phyloP scores from a whole-genome alignment of 75 land plant species.

The Cunninghamia lanceolata region DNA sequence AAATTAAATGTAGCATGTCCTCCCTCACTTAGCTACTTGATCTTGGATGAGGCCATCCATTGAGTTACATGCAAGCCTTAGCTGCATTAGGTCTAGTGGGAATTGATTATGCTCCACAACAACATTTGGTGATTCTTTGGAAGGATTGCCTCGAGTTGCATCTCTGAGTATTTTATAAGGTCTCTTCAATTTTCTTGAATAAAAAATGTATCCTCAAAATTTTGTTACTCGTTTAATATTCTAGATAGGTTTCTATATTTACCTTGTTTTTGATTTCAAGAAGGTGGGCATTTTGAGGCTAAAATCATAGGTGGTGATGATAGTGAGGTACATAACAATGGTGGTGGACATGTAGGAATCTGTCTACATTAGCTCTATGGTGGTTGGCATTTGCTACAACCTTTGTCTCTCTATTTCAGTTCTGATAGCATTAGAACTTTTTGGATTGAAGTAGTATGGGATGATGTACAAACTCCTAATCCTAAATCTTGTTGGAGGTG shows the following conservation, averaged over 20 bases:
- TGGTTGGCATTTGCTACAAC: constrained; percentile 59
- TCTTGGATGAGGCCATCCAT: too few species aligned
- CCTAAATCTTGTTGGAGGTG: too few species aligned
- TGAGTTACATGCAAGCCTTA: too few species aligned
- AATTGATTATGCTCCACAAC: too few species aligned
- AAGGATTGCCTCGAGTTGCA: too few species aligned
- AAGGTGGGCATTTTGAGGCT: constrained; percentile 40
- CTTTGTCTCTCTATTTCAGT: constrained; percentile 46
- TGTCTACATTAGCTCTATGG: constrained; percentile 42
- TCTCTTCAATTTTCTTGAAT: too few species aligned
- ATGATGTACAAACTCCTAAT: constrained; percentile 58
- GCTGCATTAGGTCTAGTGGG: too few species aligned
- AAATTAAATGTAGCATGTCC: too few species aligned
- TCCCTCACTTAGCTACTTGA: too few species aligned
- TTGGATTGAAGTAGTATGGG: constrained; percentile 62
- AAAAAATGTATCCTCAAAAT: too few species aligned
- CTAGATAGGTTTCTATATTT: too few species aligned
- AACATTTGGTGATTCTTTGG: constrained; percentile 95
- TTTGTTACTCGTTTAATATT: too few species aligned
- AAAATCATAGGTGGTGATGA: constrained; percentile 41
- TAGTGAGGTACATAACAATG: constrained; percentile 38
- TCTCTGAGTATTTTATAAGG: constrained; percentile 81
- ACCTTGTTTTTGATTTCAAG: constrained; percentile 15
- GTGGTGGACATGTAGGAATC: constrained; percentile 35
- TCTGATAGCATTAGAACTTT: constrained; percentile 51